Percentiles rank a stretch among this genome's conserved stretches.
phyloP scores from a whole-genome alignment of 352 stramenopile species.

The Phytophthora ramorum region DNA sequence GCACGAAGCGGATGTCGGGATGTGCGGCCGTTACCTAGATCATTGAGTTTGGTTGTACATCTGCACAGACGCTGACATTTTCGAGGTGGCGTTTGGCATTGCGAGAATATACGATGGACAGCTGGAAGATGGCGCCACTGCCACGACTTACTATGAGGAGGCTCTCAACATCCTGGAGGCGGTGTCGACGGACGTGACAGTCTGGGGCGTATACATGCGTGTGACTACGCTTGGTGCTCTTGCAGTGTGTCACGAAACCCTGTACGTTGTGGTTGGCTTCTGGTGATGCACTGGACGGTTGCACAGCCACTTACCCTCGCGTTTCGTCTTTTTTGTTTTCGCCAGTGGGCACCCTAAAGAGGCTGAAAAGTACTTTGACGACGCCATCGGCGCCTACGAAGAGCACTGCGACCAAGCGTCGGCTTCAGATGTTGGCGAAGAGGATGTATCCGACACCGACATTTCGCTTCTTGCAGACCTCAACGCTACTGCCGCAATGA shows the following conservation, averaged over 20 bases:
- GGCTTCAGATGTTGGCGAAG: slow-evolving; percentile 1
- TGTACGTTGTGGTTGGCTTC: slow-evolving; percentile 17
- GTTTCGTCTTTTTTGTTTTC: not conserved
- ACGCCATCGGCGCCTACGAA: slow-evolving; percentile 35
- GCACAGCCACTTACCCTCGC: not conserved
- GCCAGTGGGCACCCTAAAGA: slow-evolving; percentile 22
- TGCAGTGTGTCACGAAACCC: slow-evolving; percentile 33
- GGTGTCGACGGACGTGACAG: slow-evolving; percentile 23
- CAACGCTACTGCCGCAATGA: slow-evolving; percentile 37
- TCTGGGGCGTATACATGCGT: slow-evolving; percentile 27
- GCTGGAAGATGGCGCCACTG: slow-evolving; percentile 22
- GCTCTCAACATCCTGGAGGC: slow-evolving; percentile 22
- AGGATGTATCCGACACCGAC: slow-evolving; percentile 14
- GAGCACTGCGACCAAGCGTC: slow-evolving; percentile 31
- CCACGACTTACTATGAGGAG: slow-evolving; percentile 33
- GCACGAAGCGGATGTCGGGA: not conserved
- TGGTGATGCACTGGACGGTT: not conserved
- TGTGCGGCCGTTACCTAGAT: not conserved
- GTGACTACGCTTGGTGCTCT: slow-evolving; percentile 36
- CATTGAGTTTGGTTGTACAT: not conserved
- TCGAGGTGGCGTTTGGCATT: slow-evolving; percentile 35
- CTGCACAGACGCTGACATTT: slow-evolving; percentile 19
- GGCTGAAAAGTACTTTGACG: slow-evolving; percentile 33
- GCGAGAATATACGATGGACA: slow-evolving; percentile 35
- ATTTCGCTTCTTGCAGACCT: slow-evolving; percentile 25